Percentiles rank a stretch among this genome's conserved stretches.
Conservation (phyloP, 2,329 filamentous ascomycete species). For the Diplodia corticola region DNA sequence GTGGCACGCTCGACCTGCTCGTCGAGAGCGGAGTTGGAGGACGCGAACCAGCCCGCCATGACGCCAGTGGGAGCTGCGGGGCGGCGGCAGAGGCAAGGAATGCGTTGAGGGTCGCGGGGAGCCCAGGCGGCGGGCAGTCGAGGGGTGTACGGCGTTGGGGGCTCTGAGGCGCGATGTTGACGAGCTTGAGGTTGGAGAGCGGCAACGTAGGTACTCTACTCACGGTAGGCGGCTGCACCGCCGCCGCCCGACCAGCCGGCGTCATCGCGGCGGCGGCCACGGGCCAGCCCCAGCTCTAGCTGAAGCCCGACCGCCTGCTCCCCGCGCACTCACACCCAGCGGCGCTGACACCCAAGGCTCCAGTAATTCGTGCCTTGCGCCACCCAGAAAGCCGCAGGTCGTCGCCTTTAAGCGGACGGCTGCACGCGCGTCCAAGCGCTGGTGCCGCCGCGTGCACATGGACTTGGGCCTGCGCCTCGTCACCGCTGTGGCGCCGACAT, state of each 20-base stretch:
- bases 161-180: conserved; percentile 13
- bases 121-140: background rate
- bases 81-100: background rate
- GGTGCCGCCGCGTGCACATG: conserved; percentile 1
- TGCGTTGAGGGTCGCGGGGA: background rate
- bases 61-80: conserved; percentile 23
- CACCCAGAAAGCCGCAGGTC: background rate
- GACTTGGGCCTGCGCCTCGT: conserved; percentile 8
- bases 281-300: background rate
- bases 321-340: background rate
- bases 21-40: conserved; percentile 85
- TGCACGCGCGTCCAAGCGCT: conserved; percentile 8
- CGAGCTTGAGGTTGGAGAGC: conserved; percentile 7
- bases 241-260: conserved; percentile 3
- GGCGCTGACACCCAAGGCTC: background rate
- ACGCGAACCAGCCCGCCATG: conserved; percentile 97
- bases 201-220: background rate
- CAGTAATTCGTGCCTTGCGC: background rate
- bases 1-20: conserved; percentile 97
- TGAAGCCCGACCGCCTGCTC: conserved; percentile 12
- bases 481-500: conserved; percentile 21
- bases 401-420: background rate
- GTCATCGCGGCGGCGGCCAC: conserved; percentile 5
- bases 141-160: background rate
- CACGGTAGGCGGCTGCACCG: background rate